Conservation (phyloP, 805 yeast genomes). For the Vanderwaltozyma verrucispora region DNA sequence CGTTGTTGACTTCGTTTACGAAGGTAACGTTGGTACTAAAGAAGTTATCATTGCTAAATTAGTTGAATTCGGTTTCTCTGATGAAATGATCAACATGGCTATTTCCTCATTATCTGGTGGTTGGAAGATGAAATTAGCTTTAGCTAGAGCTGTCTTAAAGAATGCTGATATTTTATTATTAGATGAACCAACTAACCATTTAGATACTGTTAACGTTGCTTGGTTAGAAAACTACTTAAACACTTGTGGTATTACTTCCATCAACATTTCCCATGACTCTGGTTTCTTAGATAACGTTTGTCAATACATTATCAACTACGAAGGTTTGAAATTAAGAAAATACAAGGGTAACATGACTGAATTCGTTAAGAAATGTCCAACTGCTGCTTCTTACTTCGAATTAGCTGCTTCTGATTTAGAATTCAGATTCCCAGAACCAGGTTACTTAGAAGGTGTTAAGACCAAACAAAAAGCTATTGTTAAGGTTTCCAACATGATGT, state of each 20-base stretch:
- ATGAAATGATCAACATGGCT: slow-evolving; percentile 89
- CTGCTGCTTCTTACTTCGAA: slow-evolving; percentile 98
- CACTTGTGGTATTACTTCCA: slow-evolving; percentile 98
- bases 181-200: slow-evolving; percentile 99
- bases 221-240: slow-evolving; percentile 99
- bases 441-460: slow-evolving; percentile 99
- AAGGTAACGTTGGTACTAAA: slow-evolving; percentile 63
- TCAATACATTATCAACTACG: slow-evolving; percentile 99
- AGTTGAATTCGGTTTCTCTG: slow-evolving; percentile 85
- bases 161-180: slow-evolving; percentile 95
- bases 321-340: slow-evolving; percentile 98
- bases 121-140: slow-evolving; percentile 99
- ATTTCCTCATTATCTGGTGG: slow-evolving; percentile 98
- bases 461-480: slow-evolving; percentile 99
- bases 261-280: slow-evolving; percentile 98
- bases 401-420: slow-evolving; percentile 96
- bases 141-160: slow-evolving; percentile 98
- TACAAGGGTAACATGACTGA: slow-evolving; percentile 99
- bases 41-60: slow-evolving; percentile 68
- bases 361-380: slow-evolving; percentile 97
- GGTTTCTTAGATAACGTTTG: slow-evolving; percentile 97
- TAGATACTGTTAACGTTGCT: slow-evolving; percentile 99
- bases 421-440: slow-evolving; percentile 99
- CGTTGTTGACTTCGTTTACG: slow-evolving; percentile 80
- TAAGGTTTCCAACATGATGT: slow-evolving; percentile 92